Evolutionary conservation across 257 asterid genomes (phyloP), one percentile per base, ranked within the genome.

Genomic region (Primulina tabacum): DNA sequence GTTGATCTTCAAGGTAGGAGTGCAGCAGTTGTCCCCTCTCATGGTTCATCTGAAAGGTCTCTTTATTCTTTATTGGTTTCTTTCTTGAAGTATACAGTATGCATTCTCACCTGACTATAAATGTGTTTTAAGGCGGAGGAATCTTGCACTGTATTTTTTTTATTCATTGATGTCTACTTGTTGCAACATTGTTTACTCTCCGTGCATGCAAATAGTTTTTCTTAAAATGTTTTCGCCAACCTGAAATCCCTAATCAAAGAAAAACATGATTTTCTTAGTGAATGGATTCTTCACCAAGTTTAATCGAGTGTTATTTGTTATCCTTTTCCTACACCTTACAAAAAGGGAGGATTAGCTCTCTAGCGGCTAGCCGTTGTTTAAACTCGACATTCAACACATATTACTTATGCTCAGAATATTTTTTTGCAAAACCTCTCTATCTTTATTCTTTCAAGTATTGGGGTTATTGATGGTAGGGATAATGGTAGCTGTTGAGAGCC

Each of bases 31-130:
- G 71, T 86, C 71, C 77, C 92, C 16, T 38, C 87, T 73, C 83
- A 72, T 30, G 78, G 71, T 74, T 79, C 91, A 62, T 83, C 97
- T 28, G 95, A 87, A 74, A 89, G 99, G 99, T 94, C 29, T 50
- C 28, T 38, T 63, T 71, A 47, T 52, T 30, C 37, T 71, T 70
- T 74, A 6, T 71, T 52, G 74, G 32, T 66, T 77, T 71, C 52
- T 67, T 75, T 67, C 28, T 50, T 34, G n/a, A 66, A 17, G 20
- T 33, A 20, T 62, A 33, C 40, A 37, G 7, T 62, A 9, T 56
- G 68, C 64, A 63, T 16, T 38, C 24, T 26, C 30, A 40, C 65
- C 53, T 43, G 6, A 43, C n/a, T 12, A 24, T 24, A 24, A 24
- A 24, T 24, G 26, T 24, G 26, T 40, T 47, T 14, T 14, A 47